These are phyloP conservation scores for Prototheca stagnorum DNA, from an alignment of 163 green algal genomes.

Conservation along the genomic window DNA sequence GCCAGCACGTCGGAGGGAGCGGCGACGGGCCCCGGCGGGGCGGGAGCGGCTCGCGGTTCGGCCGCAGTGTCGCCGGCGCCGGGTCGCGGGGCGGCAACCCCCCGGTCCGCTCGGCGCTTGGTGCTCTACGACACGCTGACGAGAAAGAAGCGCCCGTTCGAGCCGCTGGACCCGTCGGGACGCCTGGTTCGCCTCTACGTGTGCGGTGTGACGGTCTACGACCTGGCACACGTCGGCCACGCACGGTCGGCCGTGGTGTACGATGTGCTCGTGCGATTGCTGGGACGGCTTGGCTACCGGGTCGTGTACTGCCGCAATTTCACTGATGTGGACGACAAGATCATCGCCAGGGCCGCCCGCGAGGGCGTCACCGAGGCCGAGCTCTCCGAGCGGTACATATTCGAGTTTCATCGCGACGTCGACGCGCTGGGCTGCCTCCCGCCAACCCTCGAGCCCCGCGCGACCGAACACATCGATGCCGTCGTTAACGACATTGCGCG, in stretches of 20 bases:
- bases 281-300: too few relatives aligned
- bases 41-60: too few relatives aligned
- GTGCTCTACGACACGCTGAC: constrained; percentile 77
- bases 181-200: too few relatives aligned
- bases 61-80: too few relatives aligned
- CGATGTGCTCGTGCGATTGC: too few relatives aligned
- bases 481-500: constrained; percentile 77
- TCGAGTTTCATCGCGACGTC: constrained; percentile 65
- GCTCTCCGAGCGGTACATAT: constrained; percentile 70
- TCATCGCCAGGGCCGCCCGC: constrained; percentile 62
- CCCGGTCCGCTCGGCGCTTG: constrained; percentile 4
- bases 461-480: constrained; percentile 68
- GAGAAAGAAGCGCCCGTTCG: constrained; percentile 63
- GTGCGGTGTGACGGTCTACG: too few relatives aligned
- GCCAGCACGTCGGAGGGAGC: too few relatives aligned
- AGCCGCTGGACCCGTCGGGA: constrained; percentile 19
- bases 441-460: constrained; percentile 70
- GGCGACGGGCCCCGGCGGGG: too few relatives aligned
- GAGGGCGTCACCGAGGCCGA: constrained; percentile 40
- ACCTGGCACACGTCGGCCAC: too few relatives aligned
- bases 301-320: too few relatives aligned
- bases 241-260: too few relatives aligned
- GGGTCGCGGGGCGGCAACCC: too few relatives aligned
- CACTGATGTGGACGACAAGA: constrained; percentile 62
- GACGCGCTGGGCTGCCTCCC: constrained; percentile 70